Conservation (phyloP, 805 yeast species). For the Spathaspora girioi region DNA sequence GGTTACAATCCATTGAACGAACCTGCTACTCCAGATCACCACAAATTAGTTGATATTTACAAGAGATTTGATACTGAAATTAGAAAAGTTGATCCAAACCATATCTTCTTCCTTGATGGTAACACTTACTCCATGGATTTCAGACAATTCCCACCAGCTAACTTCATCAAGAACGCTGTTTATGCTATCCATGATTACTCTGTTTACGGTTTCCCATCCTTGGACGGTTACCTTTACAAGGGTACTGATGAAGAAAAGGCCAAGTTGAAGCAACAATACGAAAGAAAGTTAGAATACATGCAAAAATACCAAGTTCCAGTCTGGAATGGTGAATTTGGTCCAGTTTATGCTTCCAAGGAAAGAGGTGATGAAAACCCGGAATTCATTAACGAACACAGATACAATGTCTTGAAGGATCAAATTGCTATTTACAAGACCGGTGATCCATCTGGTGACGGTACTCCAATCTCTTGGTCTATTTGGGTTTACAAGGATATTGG, state of each 20-base stretch:
- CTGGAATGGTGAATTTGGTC: constrained; percentile 55
- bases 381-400: constrained; percentile 35
- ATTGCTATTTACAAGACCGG: constrained; percentile 40
- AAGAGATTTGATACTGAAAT: constrained; percentile 33
- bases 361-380: constrained; percentile 41
- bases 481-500: constrained; percentile 55
- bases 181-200: constrained; percentile 50
- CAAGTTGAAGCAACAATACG: constrained; percentile 35
- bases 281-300: constrained; percentile 44
- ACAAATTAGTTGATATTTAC: constrained; percentile 38
- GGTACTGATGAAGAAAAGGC: constrained; percentile 33
- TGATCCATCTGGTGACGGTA: constrained; percentile 45
- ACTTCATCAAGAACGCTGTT: constrained; percentile 40
- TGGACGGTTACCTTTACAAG: constrained; percentile 25
- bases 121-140: constrained; percentile 52
- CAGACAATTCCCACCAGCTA: constrained; percentile 42
- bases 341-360: constrained; percentile 42
- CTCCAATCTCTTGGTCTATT: constrained; percentile 48
- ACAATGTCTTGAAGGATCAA: constrained; percentile 43
- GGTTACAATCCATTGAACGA: constrained; percentile 56
- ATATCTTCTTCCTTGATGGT: constrained; percentile 47
- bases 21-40: constrained; percentile 45
- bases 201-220: constrained; percentile 41
- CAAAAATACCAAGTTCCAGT: constrained; percentile 40
- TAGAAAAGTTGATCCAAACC: constrained; percentile 45